phyloP scores from a whole-genome alignment of 129 eudicot genomes.

The Dittrichia graveolens region DNA sequence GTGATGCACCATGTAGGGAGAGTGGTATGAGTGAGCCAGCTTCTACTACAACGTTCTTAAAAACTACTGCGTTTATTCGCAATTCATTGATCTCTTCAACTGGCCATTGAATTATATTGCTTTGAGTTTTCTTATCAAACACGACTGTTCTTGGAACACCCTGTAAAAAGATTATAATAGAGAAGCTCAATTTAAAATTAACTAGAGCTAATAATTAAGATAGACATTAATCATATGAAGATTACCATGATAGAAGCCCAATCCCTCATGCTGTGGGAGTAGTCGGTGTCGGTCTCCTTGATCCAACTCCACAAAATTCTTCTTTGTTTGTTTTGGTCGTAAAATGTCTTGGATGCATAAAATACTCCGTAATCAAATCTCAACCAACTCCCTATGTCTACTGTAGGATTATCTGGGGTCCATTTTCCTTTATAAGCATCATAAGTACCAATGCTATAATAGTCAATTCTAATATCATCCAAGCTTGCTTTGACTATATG shows the following conservation, averaged over 20 bases:
- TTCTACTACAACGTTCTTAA: too few species aligned
- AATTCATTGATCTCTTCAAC: too few species aligned
- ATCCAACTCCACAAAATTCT: constrained; percentile 69
- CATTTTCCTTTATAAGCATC: constrained; percentile 36
- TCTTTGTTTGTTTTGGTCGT: constrained; percentile 36
- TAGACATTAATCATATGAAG: too few species aligned
- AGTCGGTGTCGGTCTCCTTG: constrained; percentile 50
- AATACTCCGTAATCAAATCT: constrained; percentile 36
- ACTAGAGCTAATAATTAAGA: too few species aligned
- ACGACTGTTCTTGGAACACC: too few species aligned
- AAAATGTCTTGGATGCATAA: too few species aligned
- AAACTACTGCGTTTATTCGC: too few species aligned
- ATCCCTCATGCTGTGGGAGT: constrained; percentile 45
- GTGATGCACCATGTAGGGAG: constrained; percentile 40
- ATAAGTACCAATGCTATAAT: constrained; percentile 55
- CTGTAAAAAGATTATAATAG: too few species aligned
- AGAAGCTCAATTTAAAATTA: too few species aligned
- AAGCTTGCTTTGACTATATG: too few species aligned
- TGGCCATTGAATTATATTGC: too few species aligned
- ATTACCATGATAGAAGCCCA: constrained; percentile 62
- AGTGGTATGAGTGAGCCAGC: constrained; percentile 47
- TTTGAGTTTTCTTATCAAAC: too few species aligned
- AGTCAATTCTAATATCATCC: constrained; percentile 30
- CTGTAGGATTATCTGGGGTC: constrained; percentile 47
- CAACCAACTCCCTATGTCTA: constrained; percentile 56